Conservation (phyloP, 768 basidiomycete species). For the Termitomyces sp. region DNA sequence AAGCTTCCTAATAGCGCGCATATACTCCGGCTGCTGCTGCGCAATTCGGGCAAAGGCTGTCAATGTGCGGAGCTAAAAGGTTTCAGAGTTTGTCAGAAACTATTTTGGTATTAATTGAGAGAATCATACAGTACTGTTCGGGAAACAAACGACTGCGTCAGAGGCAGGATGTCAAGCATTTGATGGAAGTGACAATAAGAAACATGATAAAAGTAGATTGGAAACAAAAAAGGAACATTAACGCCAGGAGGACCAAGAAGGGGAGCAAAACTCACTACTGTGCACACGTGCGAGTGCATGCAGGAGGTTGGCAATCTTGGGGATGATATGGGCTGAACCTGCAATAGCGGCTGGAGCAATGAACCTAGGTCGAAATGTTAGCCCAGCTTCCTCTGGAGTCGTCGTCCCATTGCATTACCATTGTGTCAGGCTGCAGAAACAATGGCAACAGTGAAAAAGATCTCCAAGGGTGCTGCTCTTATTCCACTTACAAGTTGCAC, state of each 20-base stretch:
- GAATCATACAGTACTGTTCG: slow-evolving; percentile 41
- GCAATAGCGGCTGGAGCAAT: slow-evolving; percentile 32
- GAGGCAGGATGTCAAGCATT: background rate
- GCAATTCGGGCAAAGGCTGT: slow-evolving; percentile 38
- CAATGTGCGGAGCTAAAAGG: slow-evolving; percentile 38
- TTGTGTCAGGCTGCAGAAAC: background rate
- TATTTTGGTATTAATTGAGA: no score
- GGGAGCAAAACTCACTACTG: slow-evolving; percentile 39
- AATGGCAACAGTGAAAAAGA: background rate
- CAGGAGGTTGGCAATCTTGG: slow-evolving; percentile 32
- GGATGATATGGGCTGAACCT: slow-evolving; percentile 52
- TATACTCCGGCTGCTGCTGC: slow-evolving; percentile 13
- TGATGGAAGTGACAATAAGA: background rate
- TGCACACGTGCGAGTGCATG: slow-evolving; percentile 35
- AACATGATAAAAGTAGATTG: background rate
- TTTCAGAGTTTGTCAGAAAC: background rate
- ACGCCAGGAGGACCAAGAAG: background rate
- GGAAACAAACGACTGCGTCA: slow-evolving; percentile 36
- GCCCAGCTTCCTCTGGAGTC: background rate
- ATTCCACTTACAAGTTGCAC: slow-evolving; percentile 5
- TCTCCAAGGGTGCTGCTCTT: background rate
- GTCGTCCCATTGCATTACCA: background rate
- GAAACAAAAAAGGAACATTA: background rate
- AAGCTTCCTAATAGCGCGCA: slow-evolving; percentile 1
- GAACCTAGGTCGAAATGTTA: background rate